Base-by-base conservation (phyloP, 208 protist species). In the Wallacemonas rigidus region DNA sequence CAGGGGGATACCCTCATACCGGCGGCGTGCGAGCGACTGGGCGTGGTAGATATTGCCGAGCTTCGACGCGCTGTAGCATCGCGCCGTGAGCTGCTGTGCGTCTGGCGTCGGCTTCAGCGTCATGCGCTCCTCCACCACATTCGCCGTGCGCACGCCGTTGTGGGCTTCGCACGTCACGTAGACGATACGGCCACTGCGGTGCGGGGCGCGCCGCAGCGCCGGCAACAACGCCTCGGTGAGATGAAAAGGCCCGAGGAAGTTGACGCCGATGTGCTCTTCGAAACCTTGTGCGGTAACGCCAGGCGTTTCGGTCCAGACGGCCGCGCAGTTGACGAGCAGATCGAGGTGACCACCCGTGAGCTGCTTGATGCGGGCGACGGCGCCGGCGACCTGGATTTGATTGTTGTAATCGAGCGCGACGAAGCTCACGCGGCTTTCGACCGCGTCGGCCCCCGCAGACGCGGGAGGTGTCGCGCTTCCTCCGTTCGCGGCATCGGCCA, bases 31-130 rank as follows among this genome's bases (percentile, higher is more conserved):
- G 44, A 94, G 74, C 44, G 77, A 89, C 71, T 94, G 83, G 2
- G 86, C 89, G 76, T 94, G 89, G 71, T 88, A 94, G 38, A 94
- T 80, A 64, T 94, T 94, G n/a, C 89, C 89, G 41, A 94, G 76
- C 72, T 94, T 94, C 12, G 89, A 92, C 2, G 86, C 86, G 53
- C 86, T 90, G 82, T 94, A 94, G 75, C 86, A 90, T 2, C 86
- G 81, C 26, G 86, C 79, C 9, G 86, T 91, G 35, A 92, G 35
- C 58, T 88, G 85, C 45, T n/a, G 57, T 48, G 72, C 81, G 45
- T 82, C 75, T 14, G 73, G 74, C 3, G 73, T 67, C 15, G 89
- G 86, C 68, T 80, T 74, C 67, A 90, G 63, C 76, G 73, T 62
- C 86, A 91, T 83, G 15, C 89, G 89, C 51, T 91, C 85, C 36